Percentiles rank a stretch among this genome's conserved stretches.
Conservation (phyloP, 2,329 filamentous ascomycete species). For the Sporothrix variecibatus region DNA sequence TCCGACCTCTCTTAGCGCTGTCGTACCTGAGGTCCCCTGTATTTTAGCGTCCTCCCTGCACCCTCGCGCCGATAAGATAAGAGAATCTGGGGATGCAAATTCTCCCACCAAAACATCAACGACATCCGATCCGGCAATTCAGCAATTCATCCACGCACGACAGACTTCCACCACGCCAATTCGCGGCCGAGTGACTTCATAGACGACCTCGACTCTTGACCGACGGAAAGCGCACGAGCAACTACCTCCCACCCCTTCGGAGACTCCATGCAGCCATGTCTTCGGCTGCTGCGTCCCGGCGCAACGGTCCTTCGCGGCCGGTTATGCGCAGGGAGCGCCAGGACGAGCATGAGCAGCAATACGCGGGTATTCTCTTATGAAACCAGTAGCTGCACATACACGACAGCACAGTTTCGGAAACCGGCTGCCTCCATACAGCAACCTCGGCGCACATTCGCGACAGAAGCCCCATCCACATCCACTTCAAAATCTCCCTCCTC, state of each 20-base stretch:
- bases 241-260: conserved; percentile 27
- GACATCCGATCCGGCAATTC: no score
- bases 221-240: neutral
- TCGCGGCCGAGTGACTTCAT: neutral
- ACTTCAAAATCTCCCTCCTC: neutral
- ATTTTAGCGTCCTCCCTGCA: neutral
- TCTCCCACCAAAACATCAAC: conserved; percentile 38
- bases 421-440: neutral
- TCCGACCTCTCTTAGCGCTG: neutral
- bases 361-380: neutral
- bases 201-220: neutral
- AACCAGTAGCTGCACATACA: neutral
- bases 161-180: neutral
- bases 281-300: conserved; percentile 36
- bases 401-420: neutral
- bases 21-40: conserved; percentile 1
- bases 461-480: neutral
- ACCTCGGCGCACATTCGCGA: neutral
- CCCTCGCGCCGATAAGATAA: neutral
- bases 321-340: neutral
- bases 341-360: neutral
- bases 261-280: conserved; percentile 41
- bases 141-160: neutral
- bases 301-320: conserved; percentile 8
- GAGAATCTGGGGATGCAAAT: neutral